Conservation (phyloP, 805 yeast genomes). For the Spathaspora arborariae region DNA sequence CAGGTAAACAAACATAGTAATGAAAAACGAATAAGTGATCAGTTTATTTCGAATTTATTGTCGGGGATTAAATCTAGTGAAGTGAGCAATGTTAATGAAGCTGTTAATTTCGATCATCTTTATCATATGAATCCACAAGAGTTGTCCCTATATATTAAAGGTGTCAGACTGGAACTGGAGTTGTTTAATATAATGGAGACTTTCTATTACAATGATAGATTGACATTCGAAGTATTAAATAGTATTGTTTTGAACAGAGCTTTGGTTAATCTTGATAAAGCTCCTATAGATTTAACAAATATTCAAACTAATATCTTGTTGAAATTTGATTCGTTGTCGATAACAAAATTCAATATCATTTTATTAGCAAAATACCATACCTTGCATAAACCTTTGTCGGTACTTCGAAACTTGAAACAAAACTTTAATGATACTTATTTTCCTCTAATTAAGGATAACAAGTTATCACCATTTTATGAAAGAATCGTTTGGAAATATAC, state of each 20-base stretch:
- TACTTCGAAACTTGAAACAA: conserved; percentile 26
- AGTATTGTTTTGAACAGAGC: conserved; percentile 25
- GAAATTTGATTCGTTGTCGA: conserved; percentile 11
- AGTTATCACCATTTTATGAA: conserved; percentile 35
- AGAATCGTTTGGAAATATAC: conserved; percentile 40
- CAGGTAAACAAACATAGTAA: background rate
- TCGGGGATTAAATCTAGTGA: conserved; percentile 19
- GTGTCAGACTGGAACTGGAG: conserved; percentile 15
- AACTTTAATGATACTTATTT: conserved; percentile 22
- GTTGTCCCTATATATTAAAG: conserved; percentile 15
- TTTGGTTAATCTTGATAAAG: conserved; percentile 15
- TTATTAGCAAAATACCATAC: conserved; percentile 35
- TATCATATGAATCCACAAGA: conserved; percentile 17
- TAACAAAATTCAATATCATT: conserved; percentile 26
- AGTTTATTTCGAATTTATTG: conserved; percentile 18
- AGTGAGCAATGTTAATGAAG: background rate
- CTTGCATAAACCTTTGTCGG: conserved; percentile 27
- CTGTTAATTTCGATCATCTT: conserved; percentile 8
- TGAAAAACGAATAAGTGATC: background rate
- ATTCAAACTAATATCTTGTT: conserved; percentile 14
- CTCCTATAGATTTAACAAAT: conserved; percentile 15
- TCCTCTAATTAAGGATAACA: conserved; percentile 18
- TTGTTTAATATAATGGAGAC: conserved; percentile 19
- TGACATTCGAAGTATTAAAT: conserved; percentile 22
- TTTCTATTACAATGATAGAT: conserved; percentile 22